Base-by-base conservation (phyloP, 441 rosid genomes). In the Macaranga tanarius region DNA sequence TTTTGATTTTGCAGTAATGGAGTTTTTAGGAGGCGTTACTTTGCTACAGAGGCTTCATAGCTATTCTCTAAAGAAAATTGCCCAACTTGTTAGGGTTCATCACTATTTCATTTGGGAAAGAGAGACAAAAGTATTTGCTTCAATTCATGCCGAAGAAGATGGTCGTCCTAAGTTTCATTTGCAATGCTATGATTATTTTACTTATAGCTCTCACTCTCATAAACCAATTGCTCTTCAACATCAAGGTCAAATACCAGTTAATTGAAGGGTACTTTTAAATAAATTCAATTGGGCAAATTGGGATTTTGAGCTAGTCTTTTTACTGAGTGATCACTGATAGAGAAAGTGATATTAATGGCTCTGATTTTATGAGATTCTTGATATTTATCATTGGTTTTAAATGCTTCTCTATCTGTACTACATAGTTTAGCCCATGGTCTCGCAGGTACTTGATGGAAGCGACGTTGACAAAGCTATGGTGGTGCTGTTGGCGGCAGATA, bases 361-460 rank as follows among this genome's bases (percentile, higher is more conserved):
- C 97, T 56, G 84, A 81, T 78, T 85, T 91, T 75, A 95, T 80
- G 15, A 95, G 83, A 90, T 89, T 82, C 68, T 95, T 95, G 76
- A 91, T 78, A 80, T 79, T 75, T 70, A 92, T 74, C 38, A 95
- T 75, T 0, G 97, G 89, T 26, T 79, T 84, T 52, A 95, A 88
- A 78, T 92, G 90, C 75, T 87, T 90, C 69, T 90, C 97, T 62
- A 92, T 82, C 79, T 87, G 93, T 17, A 90, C 97, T 0, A 86
- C 92, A 82, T 92, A 97, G 83, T 92, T 95, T 22, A 92, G 90
- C 22, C 97, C 99, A 38, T 97, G 85, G 90, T 95, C 97, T 62
- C 93, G 87, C 4, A 86, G 83, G 80, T 79, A 84, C 77, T 79
- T 86, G 81, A 83, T 67, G 54, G 79, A 62, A 4, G 85, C 75